Percentiles rank a stretch among this genome's conserved stretches.
Evolutionary conservation across 768 basidiomycete species (phyloP).

Genomic region (Goffeauzyma gilvescens): DNA sequence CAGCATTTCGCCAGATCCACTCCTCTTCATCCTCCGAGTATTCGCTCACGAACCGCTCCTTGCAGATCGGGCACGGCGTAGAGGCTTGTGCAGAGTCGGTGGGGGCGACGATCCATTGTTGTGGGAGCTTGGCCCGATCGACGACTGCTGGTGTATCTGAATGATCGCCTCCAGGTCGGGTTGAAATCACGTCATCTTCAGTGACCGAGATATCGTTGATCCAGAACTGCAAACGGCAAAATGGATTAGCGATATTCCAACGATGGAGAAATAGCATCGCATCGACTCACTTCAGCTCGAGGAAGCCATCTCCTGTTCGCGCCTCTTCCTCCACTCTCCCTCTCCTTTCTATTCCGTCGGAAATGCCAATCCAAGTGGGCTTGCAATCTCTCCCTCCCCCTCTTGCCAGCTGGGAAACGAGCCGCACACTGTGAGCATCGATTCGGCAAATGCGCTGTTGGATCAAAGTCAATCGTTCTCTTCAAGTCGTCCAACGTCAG

Average conservation of each 20-base stretch:
- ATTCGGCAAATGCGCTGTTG: constrained; percentile 42
- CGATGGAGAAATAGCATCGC: not conserved
- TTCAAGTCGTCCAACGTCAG: constrained; percentile 20
- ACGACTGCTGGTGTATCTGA: not conserved
- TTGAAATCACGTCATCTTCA: not conserved
- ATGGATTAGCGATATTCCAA: constrained; percentile 11
- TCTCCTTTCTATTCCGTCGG: constrained; percentile 48
- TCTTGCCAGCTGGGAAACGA: constrained; percentile 54
- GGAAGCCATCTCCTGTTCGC: constrained; percentile 82
- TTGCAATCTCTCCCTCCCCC: constrained; percentile 59
- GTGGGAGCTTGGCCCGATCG: constrained; percentile 45
- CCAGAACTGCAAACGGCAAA: constrained; percentile 52
- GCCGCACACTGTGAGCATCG: constrained; percentile 90
- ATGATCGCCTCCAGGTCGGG: not conserved
- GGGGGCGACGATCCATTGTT: constrained; percentile 61
- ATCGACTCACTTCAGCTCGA: constrained; percentile 47
- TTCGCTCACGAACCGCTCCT: constrained; percentile 75
- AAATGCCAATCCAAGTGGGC: constrained; percentile 94
- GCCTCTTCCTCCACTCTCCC: constrained; percentile 51
- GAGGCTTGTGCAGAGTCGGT: constrained; percentile 57
- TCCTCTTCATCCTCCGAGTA: constrained; percentile 91
- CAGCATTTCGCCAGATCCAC: constrained; percentile 91
- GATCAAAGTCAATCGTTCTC: constrained; percentile 10
- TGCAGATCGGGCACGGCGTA: constrained; percentile 84
- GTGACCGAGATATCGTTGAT: constrained; percentile 46